These are phyloP conservation scores for Candida pseudofarinosa DNA, from an alignment of 805 yeast genomes.

Conservation along the genomic window DNA sequence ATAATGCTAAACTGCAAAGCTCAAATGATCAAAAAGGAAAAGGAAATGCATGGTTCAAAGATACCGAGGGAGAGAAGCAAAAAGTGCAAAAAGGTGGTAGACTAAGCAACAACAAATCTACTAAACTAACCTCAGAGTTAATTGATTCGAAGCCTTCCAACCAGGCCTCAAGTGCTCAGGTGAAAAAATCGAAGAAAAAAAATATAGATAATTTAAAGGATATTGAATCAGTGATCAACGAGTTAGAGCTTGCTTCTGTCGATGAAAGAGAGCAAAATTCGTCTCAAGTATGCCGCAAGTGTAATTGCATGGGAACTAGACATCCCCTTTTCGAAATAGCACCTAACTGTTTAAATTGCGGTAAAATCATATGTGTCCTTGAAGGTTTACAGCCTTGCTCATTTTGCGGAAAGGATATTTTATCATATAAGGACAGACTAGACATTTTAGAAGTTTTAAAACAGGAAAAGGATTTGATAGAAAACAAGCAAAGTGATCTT, in stretches of 20 bases:
- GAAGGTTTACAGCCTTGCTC: constrained; percentile 93
- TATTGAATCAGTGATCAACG: constrained; percentile 57
- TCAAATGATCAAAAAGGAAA: not conserved
- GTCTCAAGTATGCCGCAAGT: constrained; percentile 27
- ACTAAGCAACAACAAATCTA: constrained; percentile 5
- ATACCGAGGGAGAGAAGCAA: not conserved
- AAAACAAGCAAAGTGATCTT: constrained; percentile 17
- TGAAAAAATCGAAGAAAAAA: constrained; percentile 34
- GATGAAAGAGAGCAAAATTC: constrained; percentile 4
- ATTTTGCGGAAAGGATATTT: constrained; percentile 66
- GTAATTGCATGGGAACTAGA: constrained; percentile 82
- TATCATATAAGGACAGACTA: constrained; percentile 57
- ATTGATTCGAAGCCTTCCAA: constrained; percentile 36
- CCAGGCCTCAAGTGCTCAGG: constrained; percentile 17
- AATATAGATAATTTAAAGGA: constrained; percentile 58
- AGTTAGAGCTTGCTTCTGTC: constrained; percentile 36
- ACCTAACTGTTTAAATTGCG: constrained; percentile 93
- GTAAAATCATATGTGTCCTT: constrained; percentile 83
- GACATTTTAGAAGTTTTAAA: constrained; percentile 53
- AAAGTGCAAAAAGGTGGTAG: constrained; percentile 5
- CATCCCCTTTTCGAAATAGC: constrained; percentile 88
- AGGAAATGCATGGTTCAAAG: not conserved
- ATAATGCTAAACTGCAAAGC: not conserved
- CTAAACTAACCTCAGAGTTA: constrained; percentile 40
- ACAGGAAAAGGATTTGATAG: constrained; percentile 47